Percentiles rank a stretch among this genome's conserved stretches.
Conservation (phyloP, 129 eudicot genomes). For the Lactuca saligna region DNA sequence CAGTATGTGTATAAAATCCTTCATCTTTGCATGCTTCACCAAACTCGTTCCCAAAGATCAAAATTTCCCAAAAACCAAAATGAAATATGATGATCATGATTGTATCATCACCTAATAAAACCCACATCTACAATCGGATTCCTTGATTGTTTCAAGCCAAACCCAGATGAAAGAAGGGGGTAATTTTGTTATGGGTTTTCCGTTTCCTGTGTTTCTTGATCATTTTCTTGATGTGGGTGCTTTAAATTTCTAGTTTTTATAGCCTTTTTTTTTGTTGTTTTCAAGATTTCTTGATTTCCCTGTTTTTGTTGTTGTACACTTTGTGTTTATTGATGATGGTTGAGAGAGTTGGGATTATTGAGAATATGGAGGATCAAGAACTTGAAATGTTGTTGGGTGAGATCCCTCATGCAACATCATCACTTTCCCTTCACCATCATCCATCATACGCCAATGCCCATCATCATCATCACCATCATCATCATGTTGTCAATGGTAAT, state of each 20-base stretch:
- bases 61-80: slow-evolving; percentile 49
- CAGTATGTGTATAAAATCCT: slow-evolving; percentile 38
- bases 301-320: slow-evolving; percentile 28
- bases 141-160: slow-evolving; percentile 32
- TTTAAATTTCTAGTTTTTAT: slow-evolving; percentile 31
- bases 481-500: slow-evolving; percentile 33
- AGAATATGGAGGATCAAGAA: slow-evolving; percentile 74
- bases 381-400: slow-evolving; percentile 75
- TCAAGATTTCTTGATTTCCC: slow-evolving; percentile 25
- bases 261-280: slow-evolving; percentile 23
- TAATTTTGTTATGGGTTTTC: slow-evolving; percentile 43
- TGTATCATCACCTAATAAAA: slow-evolving; percentile 26
- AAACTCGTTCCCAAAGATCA: slow-evolving; percentile 44
- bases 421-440: slow-evolving; percentile 37
- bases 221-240: slow-evolving; percentile 45
- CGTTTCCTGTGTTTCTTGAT: slow-evolving; percentile 26
- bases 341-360: slow-evolving; percentile 38
- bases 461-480: slow-evolving; percentile 27
- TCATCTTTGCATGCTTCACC: slow-evolving; percentile 79
- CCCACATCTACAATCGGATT: slow-evolving; percentile 34
- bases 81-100: slow-evolving; percentile 22
- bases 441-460: slow-evolving; percentile 24
- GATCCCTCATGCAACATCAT: slow-evolving; percentile 77
- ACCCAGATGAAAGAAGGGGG: slow-evolving; percentile 46
- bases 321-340: slow-evolving; percentile 39